Conservation (phyloP, 2,329 filamentous ascomycete species). For the Pseudogymnoascus sp. region DNA sequence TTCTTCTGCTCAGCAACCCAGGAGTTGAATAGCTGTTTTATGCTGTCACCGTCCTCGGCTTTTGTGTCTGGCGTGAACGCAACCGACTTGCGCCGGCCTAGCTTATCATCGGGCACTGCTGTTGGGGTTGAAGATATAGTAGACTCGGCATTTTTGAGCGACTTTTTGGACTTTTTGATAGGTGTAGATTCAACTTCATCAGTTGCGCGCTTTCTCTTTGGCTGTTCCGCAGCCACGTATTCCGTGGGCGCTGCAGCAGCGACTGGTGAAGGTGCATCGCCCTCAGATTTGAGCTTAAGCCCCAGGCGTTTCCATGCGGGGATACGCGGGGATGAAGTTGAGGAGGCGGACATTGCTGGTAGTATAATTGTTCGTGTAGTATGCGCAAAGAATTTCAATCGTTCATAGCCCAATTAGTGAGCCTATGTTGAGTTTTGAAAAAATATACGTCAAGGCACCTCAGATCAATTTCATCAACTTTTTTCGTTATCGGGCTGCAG, state of each 20-base stretch:
- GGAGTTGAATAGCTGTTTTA: slow-evolving; percentile 42
- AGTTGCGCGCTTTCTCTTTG: slow-evolving; percentile 18
- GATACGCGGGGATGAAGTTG: slow-evolving; percentile 24
- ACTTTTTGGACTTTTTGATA: slow-evolving; percentile 23
- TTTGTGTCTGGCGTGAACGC: slow-evolving; percentile 59
- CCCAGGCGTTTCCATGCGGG: slow-evolving; percentile 55
- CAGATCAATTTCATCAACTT: slow-evolving; percentile 5
- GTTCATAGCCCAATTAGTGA: slow-evolving; percentile 2
- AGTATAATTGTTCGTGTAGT: not conserved
- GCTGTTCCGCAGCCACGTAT: slow-evolving; percentile 11
- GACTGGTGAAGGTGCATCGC: slow-evolving; percentile 23
- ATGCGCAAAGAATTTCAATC: slow-evolving; percentile 5
- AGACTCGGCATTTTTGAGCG: slow-evolving; percentile 9
- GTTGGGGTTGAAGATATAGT: slow-evolving; percentile 18
- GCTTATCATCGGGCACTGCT: slow-evolving; percentile 17
- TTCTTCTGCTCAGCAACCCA: slow-evolving; percentile 36
- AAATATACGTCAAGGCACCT: not conserved
- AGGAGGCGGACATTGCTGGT: slow-evolving; percentile 8
- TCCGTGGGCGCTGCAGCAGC: slow-evolving; percentile 17
- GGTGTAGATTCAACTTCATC: slow-evolving; percentile 14
- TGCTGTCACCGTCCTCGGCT: slow-evolving; percentile 45
- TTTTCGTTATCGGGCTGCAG: slow-evolving; percentile 9
- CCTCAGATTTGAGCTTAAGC: slow-evolving; percentile 49
- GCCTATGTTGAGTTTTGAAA: slow-evolving; percentile 3
- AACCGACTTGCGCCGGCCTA: slow-evolving; percentile 46